phyloP scores from a whole-genome alignment of 305 asterid genomes.

The Fraxinus velutina region DNA sequence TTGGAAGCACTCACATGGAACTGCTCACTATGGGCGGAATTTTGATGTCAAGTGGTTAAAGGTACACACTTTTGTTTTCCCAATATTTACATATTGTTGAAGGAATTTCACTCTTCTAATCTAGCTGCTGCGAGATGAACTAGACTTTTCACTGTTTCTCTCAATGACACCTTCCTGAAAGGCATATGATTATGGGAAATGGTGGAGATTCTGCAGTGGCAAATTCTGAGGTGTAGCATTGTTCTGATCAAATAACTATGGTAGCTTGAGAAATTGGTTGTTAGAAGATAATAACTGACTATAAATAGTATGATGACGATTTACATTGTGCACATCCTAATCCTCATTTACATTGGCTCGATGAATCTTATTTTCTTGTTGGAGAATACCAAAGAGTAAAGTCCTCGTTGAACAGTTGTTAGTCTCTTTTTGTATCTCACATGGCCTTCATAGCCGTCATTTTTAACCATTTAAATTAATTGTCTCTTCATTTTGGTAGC shows the following conservation, averaged over 20 bases:
- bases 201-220: background rate
- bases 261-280: conserved; percentile 2
- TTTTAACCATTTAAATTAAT: background rate
- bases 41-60: conserved; percentile 89
- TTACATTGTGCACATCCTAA: background rate
- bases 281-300: background rate
- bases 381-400: conserved; percentile 13
- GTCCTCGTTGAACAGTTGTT: background rate
- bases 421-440: background rate
- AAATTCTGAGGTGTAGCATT: conserved; percentile 13
- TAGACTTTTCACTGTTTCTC: conserved; percentile 8
- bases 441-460: background rate
- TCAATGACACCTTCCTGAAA: conserved; percentile 8
- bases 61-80: conserved; percentile 37
- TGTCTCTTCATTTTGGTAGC: background rate
- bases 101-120: conserved; percentile 14
- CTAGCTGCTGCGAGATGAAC: conserved; percentile 10
- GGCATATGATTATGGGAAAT: conserved; percentile 1
- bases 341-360: background rate
- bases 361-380: conserved; percentile 16
- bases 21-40: conserved; percentile 95
- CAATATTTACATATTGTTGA: background rate
- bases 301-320: background rate
- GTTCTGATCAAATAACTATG: conserved; percentile 6
- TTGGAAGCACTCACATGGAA: conserved; percentile 96